Evolutionary conservation across 1,284 basidiomycete genomes (phyloP).

Genomic region (Mycosarcoma mackinlayi): DNA sequence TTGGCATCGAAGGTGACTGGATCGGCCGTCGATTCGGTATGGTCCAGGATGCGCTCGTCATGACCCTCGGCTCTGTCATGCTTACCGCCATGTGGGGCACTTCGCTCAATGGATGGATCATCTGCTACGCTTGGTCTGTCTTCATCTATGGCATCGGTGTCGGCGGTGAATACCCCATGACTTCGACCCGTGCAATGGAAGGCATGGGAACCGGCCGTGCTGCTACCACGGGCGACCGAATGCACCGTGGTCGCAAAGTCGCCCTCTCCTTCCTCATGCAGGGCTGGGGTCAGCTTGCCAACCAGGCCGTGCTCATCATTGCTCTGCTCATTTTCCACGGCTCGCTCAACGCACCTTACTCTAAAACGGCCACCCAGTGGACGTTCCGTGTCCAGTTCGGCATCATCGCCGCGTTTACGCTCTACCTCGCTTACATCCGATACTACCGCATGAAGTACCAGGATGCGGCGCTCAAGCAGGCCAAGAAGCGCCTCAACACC

Average conservation of each 20-base stretch:
- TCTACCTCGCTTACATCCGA: conserved; percentile 73
- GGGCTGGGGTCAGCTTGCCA: conserved; percentile 73
- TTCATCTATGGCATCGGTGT: conserved; percentile 72
- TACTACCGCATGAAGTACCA: conserved; percentile 70
- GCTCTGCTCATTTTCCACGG: conserved; percentile 72
- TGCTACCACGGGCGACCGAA: conserved; percentile 71
- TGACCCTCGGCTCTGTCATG: conserved; percentile 72
- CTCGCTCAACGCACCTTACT: conserved; percentile 69
- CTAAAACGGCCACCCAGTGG: conserved; percentile 71
- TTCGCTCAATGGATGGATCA: conserved; percentile 72
- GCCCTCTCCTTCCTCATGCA: conserved; percentile 73
- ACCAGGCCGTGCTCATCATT: conserved; percentile 72
- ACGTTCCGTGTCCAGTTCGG: conserved; percentile 73
- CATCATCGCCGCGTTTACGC: conserved; percentile 71
- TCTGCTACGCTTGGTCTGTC: conserved; percentile 71
- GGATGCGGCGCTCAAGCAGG: conserved; percentile 67
- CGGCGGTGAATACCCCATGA: conserved; percentile 74
- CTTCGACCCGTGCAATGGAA: conserved; percentile 72
- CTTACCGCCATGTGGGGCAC: conserved; percentile 73
- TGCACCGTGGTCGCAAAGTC: conserved; percentile 73
- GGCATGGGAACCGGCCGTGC: conserved; percentile 68
- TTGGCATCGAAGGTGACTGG: conserved; percentile 74
- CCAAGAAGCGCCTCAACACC: conserved; percentile 70
- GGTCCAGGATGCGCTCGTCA: conserved; percentile 69
- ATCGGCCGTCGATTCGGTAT: conserved; percentile 72